Base-by-base conservation (phyloP, 352 stramenopile genomes). In the Globisporangium splendens region DNA sequence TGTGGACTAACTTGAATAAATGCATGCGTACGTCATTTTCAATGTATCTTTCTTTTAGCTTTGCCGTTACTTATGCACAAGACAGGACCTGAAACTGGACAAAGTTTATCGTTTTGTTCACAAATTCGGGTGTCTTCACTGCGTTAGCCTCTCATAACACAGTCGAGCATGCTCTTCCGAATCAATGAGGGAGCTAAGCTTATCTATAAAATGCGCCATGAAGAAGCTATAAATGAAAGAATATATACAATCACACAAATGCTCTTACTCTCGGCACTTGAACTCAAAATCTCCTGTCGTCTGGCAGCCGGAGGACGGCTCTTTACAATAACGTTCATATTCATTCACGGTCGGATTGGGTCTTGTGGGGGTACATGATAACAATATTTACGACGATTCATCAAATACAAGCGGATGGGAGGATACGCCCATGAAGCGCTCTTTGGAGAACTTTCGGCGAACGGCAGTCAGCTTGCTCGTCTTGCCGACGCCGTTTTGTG, bases 361-460 rank as follows among this genome's bases (percentile, higher is more conserved):
- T 21, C 46, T 53, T 46, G 24, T 51, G 44, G 20, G n/a, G 31
- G 15, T 21, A 31, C n/a, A 17, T 31, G 57, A 64, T 64, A 64
- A 64, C 43, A 59, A 59, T 55, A 64, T 55, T 68, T 77, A 77
- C 54, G 67, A 54, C 21, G 59, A 62, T 54, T 83, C 75, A 46
- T 69, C 70, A 59, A 92, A 79, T 44, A 60, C 61, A 13, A 92
- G 70, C 24, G 73, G 66, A 54, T 88, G 65, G n/a, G 73, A 66
- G n/a, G 81, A 72, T 22, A 94, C 85, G 66, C 63, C 62, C 75
- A 88, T 81, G 56, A 85, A 94, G 60, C 81, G 77, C 54, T 93
- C 79, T 62, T 91, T 95, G 61, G 75, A 69, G 60, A 96, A 96
- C 67, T 96, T 96, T 31, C 88, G 83, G 20, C 75, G 83, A 43